Evolutionary conservation across 768 basidiomycete species (phyloP), one percentile per base, ranked within the genome.

Genomic region (Amanita exitialis): DNA sequence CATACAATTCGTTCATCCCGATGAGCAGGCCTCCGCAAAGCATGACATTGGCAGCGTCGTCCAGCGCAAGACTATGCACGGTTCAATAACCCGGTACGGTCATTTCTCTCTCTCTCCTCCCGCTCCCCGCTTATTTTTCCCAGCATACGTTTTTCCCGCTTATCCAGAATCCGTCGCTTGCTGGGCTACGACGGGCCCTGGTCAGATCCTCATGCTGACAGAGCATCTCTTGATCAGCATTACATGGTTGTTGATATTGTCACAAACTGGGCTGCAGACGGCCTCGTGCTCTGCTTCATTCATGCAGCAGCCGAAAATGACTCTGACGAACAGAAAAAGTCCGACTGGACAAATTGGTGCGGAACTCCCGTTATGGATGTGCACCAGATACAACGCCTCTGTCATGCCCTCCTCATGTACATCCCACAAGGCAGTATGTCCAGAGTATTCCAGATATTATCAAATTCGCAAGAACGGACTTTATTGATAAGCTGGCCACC

Each of bases 241-340:
- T 92, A 90, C 65, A 83, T 91, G 79, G 82, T 83, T 4, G 84
- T 88, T 53, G 89, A 93, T 67, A 81, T 93, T 60, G 89, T 91
- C 59, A 86, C 90, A 62, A 93, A 90, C 66, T 87, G 83, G 80
- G 89, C 87, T 45, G 86, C 87, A 13, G 86, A 91, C 54, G 85
- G 82, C 52, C 79, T 93, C 61, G 86, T 91, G 53, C 73, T 93
- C 30, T 91, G 90, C 65, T 93, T 93, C 71, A 79, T 91, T 44
- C 90, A 93, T 59, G 89, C 90, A 37, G 80, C 80, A 28, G 78
- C 79, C 53, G 88, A 91, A 34, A 68, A 66, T 8, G 86, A 90
- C 71, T 87, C 89, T 59, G 83, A 90, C 64, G 86, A 89, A 64
- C 54, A 54, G 36, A 65, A 76, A 65, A 90, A 85, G 66, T 82